Percentiles rank a stretch among this genome's conserved stretches.
phyloP scores from a whole-genome alignment of 257 asterid genomes.

The Mentha longifolia region DNA sequence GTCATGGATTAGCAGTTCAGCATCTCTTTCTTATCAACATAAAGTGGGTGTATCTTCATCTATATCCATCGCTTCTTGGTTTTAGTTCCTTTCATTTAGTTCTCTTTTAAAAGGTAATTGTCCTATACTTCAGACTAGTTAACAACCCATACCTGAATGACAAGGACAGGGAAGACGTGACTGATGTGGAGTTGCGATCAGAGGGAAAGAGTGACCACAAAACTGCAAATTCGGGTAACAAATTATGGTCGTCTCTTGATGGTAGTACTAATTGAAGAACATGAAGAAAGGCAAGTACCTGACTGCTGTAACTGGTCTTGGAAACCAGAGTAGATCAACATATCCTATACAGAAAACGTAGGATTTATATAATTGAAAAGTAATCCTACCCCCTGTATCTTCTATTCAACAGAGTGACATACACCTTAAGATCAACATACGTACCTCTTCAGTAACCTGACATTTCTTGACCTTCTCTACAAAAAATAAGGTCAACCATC shows the following conservation, averaged over 20 bases:
- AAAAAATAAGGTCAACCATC: background rate
- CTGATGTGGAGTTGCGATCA: constrained; percentile 49
- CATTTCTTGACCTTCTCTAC: background rate
- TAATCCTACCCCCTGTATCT: too few relatives aligned
- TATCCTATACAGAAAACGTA: background rate
- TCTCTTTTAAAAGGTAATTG: too few relatives aligned
- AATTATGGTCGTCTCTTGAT: background rate
- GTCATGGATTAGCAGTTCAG: too few relatives aligned
- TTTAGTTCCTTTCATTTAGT: too few relatives aligned
- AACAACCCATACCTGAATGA: constrained; percentile 63
- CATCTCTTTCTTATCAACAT: too few relatives aligned
- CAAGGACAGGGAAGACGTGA: constrained; percentile 72
- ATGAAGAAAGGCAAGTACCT: background rate
- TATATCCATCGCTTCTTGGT: too few relatives aligned
- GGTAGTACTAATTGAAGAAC: background rate
- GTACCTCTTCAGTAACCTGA: constrained; percentile 46
- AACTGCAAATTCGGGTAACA: constrained; percentile 49
- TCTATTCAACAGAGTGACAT: background rate
- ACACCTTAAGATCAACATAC: background rate
- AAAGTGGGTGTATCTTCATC: too few relatives aligned
- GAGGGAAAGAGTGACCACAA: constrained; percentile 88
- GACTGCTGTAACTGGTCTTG: background rate
- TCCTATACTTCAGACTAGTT: too few relatives aligned
- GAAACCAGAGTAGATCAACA: background rate
- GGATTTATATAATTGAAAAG: too few relatives aligned